Base-by-base conservation (phyloP, 179 eudicot species). In the Vitellaria paradoxa region DNA sequence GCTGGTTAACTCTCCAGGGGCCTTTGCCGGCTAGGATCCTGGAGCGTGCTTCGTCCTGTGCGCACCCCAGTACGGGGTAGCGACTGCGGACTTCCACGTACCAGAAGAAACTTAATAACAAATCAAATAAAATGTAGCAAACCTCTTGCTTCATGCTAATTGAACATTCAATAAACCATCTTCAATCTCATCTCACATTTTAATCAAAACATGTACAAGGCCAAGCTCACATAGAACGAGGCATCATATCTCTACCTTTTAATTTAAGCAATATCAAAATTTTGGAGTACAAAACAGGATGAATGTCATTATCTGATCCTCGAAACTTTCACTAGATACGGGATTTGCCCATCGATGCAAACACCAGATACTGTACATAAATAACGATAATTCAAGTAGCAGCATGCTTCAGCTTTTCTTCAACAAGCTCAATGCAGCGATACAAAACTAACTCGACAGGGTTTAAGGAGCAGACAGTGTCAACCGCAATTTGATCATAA, bases 361-460 rank as follows among this genome's bases (percentile, higher is more conserved):
- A 52, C 20, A 50, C 23, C 20, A 24, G n/a, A 57, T 20, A 20
- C 13, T 14, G 49, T 40, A 57, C 26, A 23, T 9, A 13, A 40
- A 24, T 40, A 13, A 18, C 61, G 67, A 23, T 14, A 46, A 76
- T 15, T 30, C 57, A 79, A 9, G 42, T 47, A 30, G 37, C 7
- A 59, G 55, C 67, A 21, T 64, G 65, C 59, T 81, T 70, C 66
- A 93, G 81, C 81, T 81, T 84, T 77, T 89, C 93, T 82, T 96
- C 97, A 3, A 91, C 92, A 52, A 96, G 98, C 80, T 96, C 98
- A 68, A 93, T 88, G 75, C 98, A 93, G 30, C 91, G 98, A 68
- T 89, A 85, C 71, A 93, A 71, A 72, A 96, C 99, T 15, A 91
- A 77, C 86, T 91, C 93, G 53, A 96, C 72, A 1, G 99, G 99